Evolutionary conservation across 495 filamentous ascomycete species (phyloP), one percentile per base, ranked within the genome.

Genomic region (Podospora pseudocomata): DNA sequence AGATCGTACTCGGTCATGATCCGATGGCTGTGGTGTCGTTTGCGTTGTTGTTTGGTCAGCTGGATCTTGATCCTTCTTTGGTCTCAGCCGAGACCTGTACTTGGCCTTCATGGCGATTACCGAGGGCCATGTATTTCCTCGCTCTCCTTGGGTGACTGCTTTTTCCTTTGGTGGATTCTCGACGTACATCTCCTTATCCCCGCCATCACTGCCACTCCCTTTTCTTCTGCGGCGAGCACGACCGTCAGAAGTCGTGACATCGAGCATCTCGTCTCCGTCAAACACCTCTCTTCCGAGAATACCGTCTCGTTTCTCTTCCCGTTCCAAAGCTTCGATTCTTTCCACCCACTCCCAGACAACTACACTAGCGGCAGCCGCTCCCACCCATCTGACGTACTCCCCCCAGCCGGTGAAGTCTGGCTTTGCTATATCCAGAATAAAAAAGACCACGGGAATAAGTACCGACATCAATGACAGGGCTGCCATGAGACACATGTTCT

Each of bases 301-400:
- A 9, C 95, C 96, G 68, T 97, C 95, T 77, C 96, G 97, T 73
- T 92, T 92, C 72, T 99, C 95, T 74, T 99, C 94, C 64, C 95
- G 86, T 78, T 99, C 95, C 61, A 99, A 80, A 0, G 93, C 93
- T 76, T 99, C 95, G 64, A 99, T 99, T n/a, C 96, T 86, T 77
- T 99, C 95, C 19, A 99, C 95, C 95, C 95, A 99, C 78, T 99
- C 95, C 95, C 95, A 99, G 1, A 99, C 95, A 18, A 98, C 91
- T 20, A 97, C 95, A 80, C 93, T 97, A 7, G 95, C 96, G 2
- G 93, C 93, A 0, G 94, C 93, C 1, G 96, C 95, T 34, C 95
- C 96, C 57, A 98, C 96, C 95, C 96, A 99, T 72, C 95, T 83
- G 63, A 98, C 92, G 73, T 97, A 99, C 69, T 96, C 95, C 72